Evolutionary conservation across 495 filamentous ascomycete species (phyloP), one percentile per base, ranked within the genome.

Genomic region (Terfezia boudieri): DNA sequence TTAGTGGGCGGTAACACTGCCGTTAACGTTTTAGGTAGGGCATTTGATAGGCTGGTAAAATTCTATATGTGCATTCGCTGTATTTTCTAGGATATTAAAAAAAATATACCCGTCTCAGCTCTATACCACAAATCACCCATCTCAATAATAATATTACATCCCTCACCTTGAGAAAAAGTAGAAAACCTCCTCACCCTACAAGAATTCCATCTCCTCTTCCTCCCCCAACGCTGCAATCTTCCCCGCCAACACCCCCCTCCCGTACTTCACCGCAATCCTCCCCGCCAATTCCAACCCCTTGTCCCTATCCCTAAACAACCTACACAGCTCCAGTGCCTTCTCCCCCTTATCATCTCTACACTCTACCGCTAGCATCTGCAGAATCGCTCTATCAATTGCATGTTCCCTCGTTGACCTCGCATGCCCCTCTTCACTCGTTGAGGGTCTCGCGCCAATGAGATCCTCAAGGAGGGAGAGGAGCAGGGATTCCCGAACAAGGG

Each of bases 301-400:
- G 36, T 55, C 37, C 36, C 35, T 46, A 55, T 58, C 57, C 41
- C 41, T 60, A 49, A 65, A 65, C 35, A 65, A 32, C 26, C 62
- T 59, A 43, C 63, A 65, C 43, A 86, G 67, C 68, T 98, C 92
- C 35, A 98, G 70, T 8, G 90, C 90, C 61, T 88, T 86, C 84
- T 92, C 94, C 2, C 88, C 90, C 14, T 81, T 72, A 48, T 94
- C 87, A 64, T 96, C 92, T 58, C 84, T 77, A 65, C 90, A 95
- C 71, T 94, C 90, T 23, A 80, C 71, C 36, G 84, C 87, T 66
- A 98, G 71, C 65, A 98, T 74, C 71, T 94, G 89, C 56, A 98
- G 71, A 41, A 98, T 71, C 20, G 79, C 76, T 68, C 90, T 92
- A 68, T 98, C 86, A 53, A 92, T 75, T 49, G 85, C 83, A 36